Evolutionary conservation across 768 basidiomycete genomes (phyloP).

Genomic region (Boletus edulis): DNA sequence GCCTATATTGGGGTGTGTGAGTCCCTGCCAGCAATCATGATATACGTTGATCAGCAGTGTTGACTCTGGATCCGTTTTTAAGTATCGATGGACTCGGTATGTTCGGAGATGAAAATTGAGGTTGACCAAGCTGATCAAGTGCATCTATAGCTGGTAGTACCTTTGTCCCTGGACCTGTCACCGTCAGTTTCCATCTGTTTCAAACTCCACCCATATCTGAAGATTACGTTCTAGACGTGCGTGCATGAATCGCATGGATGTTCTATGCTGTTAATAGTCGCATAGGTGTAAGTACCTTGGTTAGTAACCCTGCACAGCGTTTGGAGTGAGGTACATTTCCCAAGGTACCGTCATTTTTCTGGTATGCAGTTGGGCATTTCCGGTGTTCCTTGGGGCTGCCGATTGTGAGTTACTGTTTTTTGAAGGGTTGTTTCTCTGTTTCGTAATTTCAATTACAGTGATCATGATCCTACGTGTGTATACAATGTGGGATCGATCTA

Average conservation of each 20-base stretch:
- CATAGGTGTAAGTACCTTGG: slow-evolving; percentile 3
- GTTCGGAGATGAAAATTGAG: not conserved
- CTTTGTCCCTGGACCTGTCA: not conserved
- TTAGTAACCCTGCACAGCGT: not conserved
- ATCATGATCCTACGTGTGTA: slow-evolving; percentile 10
- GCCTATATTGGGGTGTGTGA: not conserved
- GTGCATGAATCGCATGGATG: not conserved
- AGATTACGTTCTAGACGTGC: not conserved
- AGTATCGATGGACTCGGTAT: not conserved
- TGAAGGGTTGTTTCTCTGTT: not conserved
- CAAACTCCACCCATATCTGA: too few species aligned
- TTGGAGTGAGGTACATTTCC: not conserved
- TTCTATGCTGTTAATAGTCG: not conserved
- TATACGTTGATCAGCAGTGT: not conserved
- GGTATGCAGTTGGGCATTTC: not conserved
- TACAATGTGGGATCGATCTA: slow-evolving; percentile 1
- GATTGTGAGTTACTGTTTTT: not conserved
- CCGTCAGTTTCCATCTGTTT: not conserved
- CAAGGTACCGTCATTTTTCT: not conserved
- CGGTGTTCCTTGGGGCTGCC: slow-evolving; percentile 1
- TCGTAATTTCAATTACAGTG: not conserved
- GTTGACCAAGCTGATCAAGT: not conserved
- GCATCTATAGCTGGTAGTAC: not conserved
- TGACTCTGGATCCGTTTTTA: not conserved
- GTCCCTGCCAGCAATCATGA: not conserved